Base-by-base conservation (phyloP, 192 early-diverging fungal genomes). In the Allomyces javanicus region DNA sequence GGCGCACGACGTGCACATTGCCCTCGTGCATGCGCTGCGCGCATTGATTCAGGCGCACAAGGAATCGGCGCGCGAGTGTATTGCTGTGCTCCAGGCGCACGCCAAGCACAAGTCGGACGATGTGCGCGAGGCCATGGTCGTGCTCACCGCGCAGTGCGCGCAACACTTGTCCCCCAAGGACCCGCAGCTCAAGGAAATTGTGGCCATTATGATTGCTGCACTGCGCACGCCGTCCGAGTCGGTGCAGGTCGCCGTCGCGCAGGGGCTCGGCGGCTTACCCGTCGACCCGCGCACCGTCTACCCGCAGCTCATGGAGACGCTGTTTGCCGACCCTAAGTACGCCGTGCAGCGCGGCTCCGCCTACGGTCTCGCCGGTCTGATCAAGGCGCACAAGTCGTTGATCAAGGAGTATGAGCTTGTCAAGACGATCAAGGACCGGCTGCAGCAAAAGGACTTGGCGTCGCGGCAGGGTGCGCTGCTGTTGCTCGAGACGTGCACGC, bases 401-500 rank as follows among this genome's bases (percentile, higher is more conserved):
- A 62, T 99, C 25, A 95, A 93, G 74, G 86, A 89, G 61, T 92
- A 78, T 73, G 73, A 73, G 27, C 76, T 99, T 44, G 91, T 99
- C 79, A 74, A 75, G 25, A 74, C 80, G 4, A 77, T 99, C 67
- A 91, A 93, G 67, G 84, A 87, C 23, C 86, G 82, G 21, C 76
- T 90, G 67, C 87, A 91, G 67, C 86, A 88, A 65, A 92, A 91
- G 73, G 86, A 87, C 65, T 70, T 71, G 25, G 74, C 80, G 45
- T 80, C 85, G 74, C 83, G 93, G 14, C 89, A 99, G 78, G 96
- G 96, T 70, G 91, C 94, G 11, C 71, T 96, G 67, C 88, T 97
- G 79, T 92, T 92, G 1, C 91, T 89, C 63, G 96, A 96, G 76
- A 89, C 93, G 14, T 75, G 97, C 40, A 86, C 91, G 0, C 77